Evolutionary conservation across 192 early-diverging fungal species (phyloP), one percentile per base, ranked within the genome.

Genomic region (Rhizophagus prolifer): DNA sequence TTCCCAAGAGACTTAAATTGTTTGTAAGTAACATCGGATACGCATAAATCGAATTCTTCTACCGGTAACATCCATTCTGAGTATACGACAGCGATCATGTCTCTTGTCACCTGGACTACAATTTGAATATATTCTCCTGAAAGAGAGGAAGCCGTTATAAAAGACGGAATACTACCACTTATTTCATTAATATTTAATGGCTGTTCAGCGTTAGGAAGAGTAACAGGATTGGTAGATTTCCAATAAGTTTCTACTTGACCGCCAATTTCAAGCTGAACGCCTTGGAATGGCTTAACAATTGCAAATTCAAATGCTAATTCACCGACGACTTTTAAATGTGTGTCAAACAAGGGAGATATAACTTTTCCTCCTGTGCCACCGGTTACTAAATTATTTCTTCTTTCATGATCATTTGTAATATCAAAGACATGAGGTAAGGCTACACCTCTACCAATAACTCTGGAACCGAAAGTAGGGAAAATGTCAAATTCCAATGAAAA

Each of bases 181-280:
- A 59, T 76, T 13, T 76, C 67, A 23, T 34, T 78, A 1, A 47
- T 28, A 50, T 67, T 36, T 13, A 36, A 64, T 13, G 26, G 71
- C 77, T 74, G 78, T 72, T 72, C 65, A 80, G 63, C n/a, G 67
- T 78, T 65, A 75, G 84, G 14, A 78, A 77, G 34, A 58, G 66
- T 28, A 61, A 90, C 79, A 23, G 94, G 91, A 78, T 94, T 93
- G 12, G 95, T 97, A 7, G 95, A 93, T 86, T 98, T 99, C 98
- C 98, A 99, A 82, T 99, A 99, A 0, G 98, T 99, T 79, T 97
- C 96, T 25, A 98, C 93, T 50, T 92, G 92, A 25, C 98, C 98
- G 23, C 96, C 98, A 80, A 98, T 97, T 82, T 93, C 92, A 75
- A 99, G 85, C 58, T 91, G 88, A 2, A 93, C 90, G 60, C 95